phyloP scores from a whole-genome alignment of 176 grass and related monocot genomes.

The Pontederia paniculata region DNA sequence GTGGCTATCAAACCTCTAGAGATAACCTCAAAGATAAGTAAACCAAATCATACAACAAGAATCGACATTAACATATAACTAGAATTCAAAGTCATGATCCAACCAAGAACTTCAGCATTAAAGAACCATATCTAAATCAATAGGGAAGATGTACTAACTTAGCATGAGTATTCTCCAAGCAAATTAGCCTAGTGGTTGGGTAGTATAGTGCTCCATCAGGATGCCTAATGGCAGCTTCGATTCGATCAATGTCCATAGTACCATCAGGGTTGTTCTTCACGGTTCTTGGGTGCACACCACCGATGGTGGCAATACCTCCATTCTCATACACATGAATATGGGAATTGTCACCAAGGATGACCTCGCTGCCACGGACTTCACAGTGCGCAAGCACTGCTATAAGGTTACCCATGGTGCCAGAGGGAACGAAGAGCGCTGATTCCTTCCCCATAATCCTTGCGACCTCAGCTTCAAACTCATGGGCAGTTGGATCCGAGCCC shows the following conservation, averaged over 20 bases:
- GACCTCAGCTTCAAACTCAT: constrained; percentile 51
- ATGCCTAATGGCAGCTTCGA: constrained; percentile 50
- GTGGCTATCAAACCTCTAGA: no score
- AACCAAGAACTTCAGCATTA: neutral
- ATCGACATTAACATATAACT: no score
- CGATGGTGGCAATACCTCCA: constrained; percentile 73
- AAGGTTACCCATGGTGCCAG: constrained; percentile 95
- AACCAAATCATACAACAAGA: no score
- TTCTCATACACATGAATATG: constrained; percentile 97
- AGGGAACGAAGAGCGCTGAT: constrained; percentile 80
- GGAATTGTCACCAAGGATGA: constrained; percentile 71
- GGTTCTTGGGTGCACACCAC: constrained; percentile 67
- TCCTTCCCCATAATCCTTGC: constrained; percentile 70
- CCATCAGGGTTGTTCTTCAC: constrained; percentile 64
- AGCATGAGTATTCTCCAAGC: constrained; percentile 91
- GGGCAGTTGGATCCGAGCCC: constrained; percentile 63
- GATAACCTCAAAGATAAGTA: no score
- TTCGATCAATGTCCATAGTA: constrained; percentile 67
- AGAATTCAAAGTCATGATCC: no score
- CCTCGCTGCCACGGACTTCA: constrained; percentile 67
- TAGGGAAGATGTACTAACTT: constrained; percentile 40
- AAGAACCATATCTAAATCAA: neutral
- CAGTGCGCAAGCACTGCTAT: constrained; percentile 78
- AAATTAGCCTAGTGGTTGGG: constrained; percentile 76
- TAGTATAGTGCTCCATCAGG: constrained; percentile 39